These are phyloP conservation scores for Penicillium sumatraense DNA, from an alignment of 2,329 filamentous ascomycete species.

Conservation along the genomic window DNA sequence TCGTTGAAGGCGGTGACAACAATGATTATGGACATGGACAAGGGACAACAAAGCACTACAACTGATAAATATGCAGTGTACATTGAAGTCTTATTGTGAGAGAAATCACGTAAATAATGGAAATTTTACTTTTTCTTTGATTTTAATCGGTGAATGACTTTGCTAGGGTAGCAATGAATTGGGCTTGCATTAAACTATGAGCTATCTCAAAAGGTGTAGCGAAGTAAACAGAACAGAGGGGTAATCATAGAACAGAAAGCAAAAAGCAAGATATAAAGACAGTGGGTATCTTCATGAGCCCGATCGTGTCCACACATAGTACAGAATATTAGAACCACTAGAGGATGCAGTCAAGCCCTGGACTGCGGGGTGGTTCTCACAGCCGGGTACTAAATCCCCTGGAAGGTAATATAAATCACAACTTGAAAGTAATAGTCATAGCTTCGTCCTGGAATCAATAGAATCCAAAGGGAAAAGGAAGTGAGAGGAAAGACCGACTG, in stretches of 20 bases:
- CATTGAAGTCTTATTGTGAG: no score
- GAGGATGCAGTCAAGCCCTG: not conserved
- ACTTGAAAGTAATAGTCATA: conserved; percentile 20
- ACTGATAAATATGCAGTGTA: no score
- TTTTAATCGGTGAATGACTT: no score
- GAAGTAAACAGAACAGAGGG: not conserved
- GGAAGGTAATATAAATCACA: conserved; percentile 20
- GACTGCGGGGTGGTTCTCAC: not conserved
- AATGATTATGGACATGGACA: no score
- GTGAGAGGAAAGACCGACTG: not conserved
- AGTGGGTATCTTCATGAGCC: conserved; percentile 38
- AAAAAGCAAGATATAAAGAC: no score
- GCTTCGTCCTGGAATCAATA: conserved; percentile 15
- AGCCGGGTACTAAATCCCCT: not conserved
- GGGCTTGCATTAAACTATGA: conserved; percentile 11
- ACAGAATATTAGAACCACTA: conserved; percentile 14
- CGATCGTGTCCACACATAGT: conserved; percentile 21
- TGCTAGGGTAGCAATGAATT: not conserved
- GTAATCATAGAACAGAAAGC: conserved; percentile 19
- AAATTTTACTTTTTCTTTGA: no score
- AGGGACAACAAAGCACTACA: no score
- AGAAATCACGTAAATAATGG: no score
- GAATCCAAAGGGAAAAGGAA: no score
- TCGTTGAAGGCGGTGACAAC: not conserved
- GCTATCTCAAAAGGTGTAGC: not conserved